These are phyloP conservation scores for Themeda triandra DNA, from an alignment of 176 grass and related monocot species.

Conservation along the genomic window DNA sequence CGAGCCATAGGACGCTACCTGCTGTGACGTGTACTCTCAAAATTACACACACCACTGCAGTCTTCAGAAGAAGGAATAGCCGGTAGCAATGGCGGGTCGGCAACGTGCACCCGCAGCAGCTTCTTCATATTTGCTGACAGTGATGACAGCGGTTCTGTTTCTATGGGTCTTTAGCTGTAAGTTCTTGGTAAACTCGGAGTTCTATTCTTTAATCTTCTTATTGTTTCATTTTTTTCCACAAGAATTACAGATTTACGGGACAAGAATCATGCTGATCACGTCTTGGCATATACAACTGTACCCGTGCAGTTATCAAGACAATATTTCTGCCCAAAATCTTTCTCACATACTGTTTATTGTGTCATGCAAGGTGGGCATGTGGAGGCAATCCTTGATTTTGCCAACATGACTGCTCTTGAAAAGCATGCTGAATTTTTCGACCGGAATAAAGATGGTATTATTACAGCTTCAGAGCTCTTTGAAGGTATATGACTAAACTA, in stretches of 20 bases:
- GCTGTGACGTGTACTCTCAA: background rate
- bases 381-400: background rate
- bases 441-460: constrained; percentile 58
- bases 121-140: background rate
- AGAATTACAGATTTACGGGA: background rate
- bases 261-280: background rate
- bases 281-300: background rate
- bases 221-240: background rate
- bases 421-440: constrained; percentile 74
- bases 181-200: background rate
- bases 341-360: background rate
- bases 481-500: constrained; percentile 33
- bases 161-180: constrained; percentile 15
- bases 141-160: constrained; percentile 4
- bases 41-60: background rate
- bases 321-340: background rate
- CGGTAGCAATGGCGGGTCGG: background rate
- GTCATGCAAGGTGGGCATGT: background rate
- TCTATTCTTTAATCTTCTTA: background rate
- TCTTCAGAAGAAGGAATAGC: background rate
- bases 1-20: background rate
- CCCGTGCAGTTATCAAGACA: background rate
- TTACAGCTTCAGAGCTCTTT: constrained; percentile 58
- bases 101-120: no score
- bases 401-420: constrained; percentile 53